These are phyloP conservation scores for Aspergillus nanangensis DNA, from an alignment of 495 filamentous ascomycete species.

Conservation along the genomic window DNA sequence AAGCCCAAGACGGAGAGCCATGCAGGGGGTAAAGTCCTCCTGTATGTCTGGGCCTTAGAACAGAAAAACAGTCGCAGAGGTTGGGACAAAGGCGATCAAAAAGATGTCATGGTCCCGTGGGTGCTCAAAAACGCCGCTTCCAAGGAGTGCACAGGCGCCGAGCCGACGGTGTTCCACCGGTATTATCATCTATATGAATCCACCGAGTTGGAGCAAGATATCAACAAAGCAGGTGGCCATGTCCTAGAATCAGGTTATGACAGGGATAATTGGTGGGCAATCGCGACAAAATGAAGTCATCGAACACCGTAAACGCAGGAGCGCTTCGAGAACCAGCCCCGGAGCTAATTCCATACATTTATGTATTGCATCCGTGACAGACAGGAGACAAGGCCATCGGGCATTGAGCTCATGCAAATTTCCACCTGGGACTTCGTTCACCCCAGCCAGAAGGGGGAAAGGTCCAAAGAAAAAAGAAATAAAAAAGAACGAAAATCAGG, in stretches of 20 bases:
- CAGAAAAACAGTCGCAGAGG: constrained; percentile 85
- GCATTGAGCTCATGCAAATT: not conserved
- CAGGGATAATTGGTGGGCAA: constrained; percentile 97
- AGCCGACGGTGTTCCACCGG: constrained; percentile 60
- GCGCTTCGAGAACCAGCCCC: constrained; percentile 34
- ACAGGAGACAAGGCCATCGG: not conserved
- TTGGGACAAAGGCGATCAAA: constrained; percentile 81
- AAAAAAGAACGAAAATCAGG: constrained; percentile 11
- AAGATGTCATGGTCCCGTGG: constrained; percentile 98
- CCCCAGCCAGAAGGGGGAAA: constrained; percentile 6
- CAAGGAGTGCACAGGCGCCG: constrained; percentile 11
- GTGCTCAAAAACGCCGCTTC: constrained; percentile 52
- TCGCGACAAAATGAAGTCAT: constrained; percentile 37
- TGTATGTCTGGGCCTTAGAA: constrained; percentile 98
- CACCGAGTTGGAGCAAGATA: constrained; percentile 82
- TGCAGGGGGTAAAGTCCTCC: constrained; percentile 60
- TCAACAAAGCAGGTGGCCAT: constrained; percentile 66
- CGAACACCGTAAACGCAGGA: constrained; percentile 8
- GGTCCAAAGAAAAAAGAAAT: constrained; percentile 10
- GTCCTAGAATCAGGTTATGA: constrained; percentile 86
- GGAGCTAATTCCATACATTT: constrained; percentile 17
- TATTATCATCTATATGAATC: constrained; percentile 93
- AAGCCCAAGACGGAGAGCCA: constrained; percentile 28
- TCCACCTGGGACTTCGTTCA: not conserved
- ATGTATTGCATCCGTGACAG: not conserved